A percentile compares a stretch with the other conserved stretches of the same genome.
phyloP scores from a whole-genome alignment of 2,329 filamentous ascomycete genomes.

The Pestalotiopsis sp. region DNA sequence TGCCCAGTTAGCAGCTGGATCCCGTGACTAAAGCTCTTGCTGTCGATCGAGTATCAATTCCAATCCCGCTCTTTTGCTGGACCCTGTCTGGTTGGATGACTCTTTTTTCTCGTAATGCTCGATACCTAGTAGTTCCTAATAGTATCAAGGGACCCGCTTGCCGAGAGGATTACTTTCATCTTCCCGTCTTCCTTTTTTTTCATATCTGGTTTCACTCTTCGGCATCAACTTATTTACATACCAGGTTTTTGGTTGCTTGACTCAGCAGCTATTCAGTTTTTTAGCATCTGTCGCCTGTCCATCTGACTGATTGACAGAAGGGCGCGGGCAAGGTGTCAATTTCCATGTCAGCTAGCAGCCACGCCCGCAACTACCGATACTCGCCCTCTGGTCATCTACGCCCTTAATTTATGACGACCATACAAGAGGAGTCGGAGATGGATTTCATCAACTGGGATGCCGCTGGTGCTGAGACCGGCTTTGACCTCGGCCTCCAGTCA shows the following conservation, averaged over 20 bases:
- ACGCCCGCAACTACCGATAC: neutral
- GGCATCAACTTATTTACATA: neutral
- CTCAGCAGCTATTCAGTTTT: neutral
- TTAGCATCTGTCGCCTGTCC: neutral
- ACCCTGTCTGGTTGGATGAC: neutral
- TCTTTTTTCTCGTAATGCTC: neutral
- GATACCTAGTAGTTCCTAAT: neutral
- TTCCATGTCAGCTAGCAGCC: neutral
- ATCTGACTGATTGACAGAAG: neutral
- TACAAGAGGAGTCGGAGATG: conserved; percentile 59
- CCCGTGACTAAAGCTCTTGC: neutral
- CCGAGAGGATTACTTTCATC: neutral
- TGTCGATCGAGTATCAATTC: neutral
- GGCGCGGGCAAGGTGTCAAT: neutral
- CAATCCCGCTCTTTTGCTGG: neutral
- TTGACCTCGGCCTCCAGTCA: conserved; percentile 32
- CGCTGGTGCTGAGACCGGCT: conserved; percentile 35
- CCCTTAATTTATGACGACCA: conserved; percentile 34
- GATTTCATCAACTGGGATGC: conserved; percentile 64
- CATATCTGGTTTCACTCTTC: neutral
- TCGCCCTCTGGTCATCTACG: conserved; percentile 11
- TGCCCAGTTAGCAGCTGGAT: neutral
- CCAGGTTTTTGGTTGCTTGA: neutral
- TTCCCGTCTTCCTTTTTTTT: neutral
- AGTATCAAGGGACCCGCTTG: conserved; percentile 5